phyloP scores from a whole-genome alignment of 495 filamentous ascomycete genomes.

The Glonium stellatum region DNA sequence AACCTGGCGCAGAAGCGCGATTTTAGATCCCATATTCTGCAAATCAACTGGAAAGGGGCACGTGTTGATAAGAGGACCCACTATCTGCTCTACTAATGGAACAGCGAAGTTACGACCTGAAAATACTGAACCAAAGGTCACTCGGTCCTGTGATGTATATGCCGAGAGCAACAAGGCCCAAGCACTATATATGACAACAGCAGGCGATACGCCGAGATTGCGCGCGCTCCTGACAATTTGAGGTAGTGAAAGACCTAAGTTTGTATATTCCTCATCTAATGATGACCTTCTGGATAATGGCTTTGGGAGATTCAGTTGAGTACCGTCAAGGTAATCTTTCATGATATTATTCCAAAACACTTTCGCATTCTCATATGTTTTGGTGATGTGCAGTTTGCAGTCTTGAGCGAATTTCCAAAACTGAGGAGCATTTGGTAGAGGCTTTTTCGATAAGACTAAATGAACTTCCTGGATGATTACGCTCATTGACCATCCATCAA shows the following conservation, averaged over 20 bases:
- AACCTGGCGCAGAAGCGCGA: constrained; percentile 5
- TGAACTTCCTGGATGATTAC: constrained; percentile 13
- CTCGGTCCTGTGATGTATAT: constrained; percentile 17
- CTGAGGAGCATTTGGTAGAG: background rate
- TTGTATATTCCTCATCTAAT: background rate
- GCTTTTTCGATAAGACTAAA: background rate
- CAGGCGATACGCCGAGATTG: background rate
- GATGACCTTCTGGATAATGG: background rate
- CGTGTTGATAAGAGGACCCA: constrained; percentile 34
- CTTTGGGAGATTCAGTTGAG: background rate
- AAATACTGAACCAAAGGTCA: constrained; percentile 28
- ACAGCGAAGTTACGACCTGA: constrained; percentile 29
- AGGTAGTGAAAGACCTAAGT: background rate
- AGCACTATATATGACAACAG: constrained; percentile 19
- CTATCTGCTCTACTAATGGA: constrained; percentile 13
- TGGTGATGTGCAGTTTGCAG: background rate
- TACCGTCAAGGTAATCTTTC: background rate
- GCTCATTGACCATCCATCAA: constrained; percentile 18
- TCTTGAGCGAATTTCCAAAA: background rate
- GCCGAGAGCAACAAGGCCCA: constrained; percentile 29
- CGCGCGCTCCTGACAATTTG: background rate
- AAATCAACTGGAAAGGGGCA: constrained; percentile 21
- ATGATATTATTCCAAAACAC: background rate
- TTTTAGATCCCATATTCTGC: constrained; percentile 1
- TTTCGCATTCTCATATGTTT: background rate